phyloP scores from a whole-genome alignment of 2,329 filamentous ascomycete species.

The Ophiocordyceps australis region DNA sequence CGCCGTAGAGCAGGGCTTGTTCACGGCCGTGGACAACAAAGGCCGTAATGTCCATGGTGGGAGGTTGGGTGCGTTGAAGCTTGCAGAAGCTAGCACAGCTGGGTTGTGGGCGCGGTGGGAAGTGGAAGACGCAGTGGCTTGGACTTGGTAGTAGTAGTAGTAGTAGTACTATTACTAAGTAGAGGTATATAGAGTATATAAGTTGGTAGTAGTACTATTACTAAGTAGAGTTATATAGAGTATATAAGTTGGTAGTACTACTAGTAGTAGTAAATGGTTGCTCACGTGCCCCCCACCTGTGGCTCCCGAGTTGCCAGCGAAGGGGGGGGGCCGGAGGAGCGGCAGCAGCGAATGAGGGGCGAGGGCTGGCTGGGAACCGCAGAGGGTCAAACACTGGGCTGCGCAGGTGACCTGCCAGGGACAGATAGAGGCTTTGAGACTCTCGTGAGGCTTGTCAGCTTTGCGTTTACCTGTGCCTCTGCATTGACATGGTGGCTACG shows the following conservation, averaged over 20 bases:
- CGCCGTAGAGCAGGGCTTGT: slow-evolving; percentile 69
- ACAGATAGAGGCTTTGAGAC: too few relatives aligned
- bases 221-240: background rate
- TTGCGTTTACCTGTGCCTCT: too few relatives aligned
- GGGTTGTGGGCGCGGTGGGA: too few relatives aligned
- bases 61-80: too few relatives aligned
- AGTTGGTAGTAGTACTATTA: too few relatives aligned
- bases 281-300: slow-evolving; percentile 4
- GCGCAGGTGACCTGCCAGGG: slow-evolving; percentile 7
- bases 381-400: slow-evolving; percentile 7
- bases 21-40: slow-evolving; percentile 67
- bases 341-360: slow-evolving; percentile 3
- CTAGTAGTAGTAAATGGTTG: slow-evolving; percentile 2
- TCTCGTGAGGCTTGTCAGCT: too few relatives aligned
- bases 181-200: background rate
- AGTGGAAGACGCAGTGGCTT: background rate
- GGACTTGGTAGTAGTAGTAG: background rate
- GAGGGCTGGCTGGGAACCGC: slow-evolving; percentile 2
- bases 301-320: slow-evolving; percentile 3
- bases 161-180: too few relatives aligned
- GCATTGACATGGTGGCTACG: too few relatives aligned
- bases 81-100: too few relatives aligned
- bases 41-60: slow-evolving; percentile 75
- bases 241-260: slow-evolving; percentile 1
- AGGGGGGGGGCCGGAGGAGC: slow-evolving; percentile 4